Conservation (phyloP, 345 rosid genomes). For the Leavenworthia alabamica region DNA sequence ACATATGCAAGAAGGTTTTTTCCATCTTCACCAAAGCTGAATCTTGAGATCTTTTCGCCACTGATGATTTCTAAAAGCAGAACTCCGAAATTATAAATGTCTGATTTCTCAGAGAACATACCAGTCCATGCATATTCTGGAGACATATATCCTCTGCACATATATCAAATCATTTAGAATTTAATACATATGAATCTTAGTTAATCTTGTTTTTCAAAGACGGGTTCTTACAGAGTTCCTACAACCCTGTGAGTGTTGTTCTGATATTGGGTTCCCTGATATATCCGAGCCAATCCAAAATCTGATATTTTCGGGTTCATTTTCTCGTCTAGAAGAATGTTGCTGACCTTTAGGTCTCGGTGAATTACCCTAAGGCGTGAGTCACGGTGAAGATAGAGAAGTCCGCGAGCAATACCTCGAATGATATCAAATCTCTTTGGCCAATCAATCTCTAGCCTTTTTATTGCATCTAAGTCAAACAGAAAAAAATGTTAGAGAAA, state of each 20-base stretch:
- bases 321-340: constrained; percentile 23
- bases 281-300: constrained; percentile 27
- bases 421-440: constrained; percentile 18
- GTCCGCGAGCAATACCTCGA: constrained; percentile 22
- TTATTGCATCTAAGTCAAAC: constrained; percentile 21
- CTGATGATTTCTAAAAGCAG: constrained; percentile 23
- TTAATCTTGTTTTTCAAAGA: background rate
- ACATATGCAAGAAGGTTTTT: constrained; percentile 16
- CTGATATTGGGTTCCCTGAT: constrained; percentile 18
- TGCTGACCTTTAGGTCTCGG: constrained; percentile 22
- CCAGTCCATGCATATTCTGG: constrained; percentile 32
- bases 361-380: constrained; percentile 23
- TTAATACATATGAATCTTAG: background rate
- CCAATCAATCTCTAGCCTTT: constrained; percentile 3
- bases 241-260: constrained; percentile 19
- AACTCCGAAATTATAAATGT: constrained; percentile 44
- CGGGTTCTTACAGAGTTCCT: constrained; percentile 20
- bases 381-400: constrained; percentile 24
- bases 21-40: background rate
- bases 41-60: constrained; percentile 16
- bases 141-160: too few relatives aligned
- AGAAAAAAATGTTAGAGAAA: too few relatives aligned
- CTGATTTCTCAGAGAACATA: constrained; percentile 40
- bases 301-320: constrained; percentile 26
- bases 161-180: too few relatives aligned